A percentile compares a stretch with the other conserved stretches of the same genome.
These are phyloP conservation scores for Leishmania arabica DNA, from an alignment of 208 protist genomes.

Conservation along the genomic window DNA sequence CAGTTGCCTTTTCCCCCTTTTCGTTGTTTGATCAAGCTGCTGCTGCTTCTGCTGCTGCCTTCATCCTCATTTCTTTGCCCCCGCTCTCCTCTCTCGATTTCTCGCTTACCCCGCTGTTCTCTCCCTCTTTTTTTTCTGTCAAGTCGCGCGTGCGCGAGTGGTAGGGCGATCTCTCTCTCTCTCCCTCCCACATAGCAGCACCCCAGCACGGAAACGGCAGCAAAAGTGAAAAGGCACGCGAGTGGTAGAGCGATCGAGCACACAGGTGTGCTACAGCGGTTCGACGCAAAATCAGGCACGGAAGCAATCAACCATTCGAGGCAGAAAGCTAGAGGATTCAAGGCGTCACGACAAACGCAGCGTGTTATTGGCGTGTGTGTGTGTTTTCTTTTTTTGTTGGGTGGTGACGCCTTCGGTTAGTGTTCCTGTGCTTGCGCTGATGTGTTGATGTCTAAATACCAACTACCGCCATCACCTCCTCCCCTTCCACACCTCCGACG, in stretches of 20 bases:
- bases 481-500: not conserved
- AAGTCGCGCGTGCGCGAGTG: not conserved
- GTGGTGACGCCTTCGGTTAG: not conserved
- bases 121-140: conserved; percentile 6
- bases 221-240: not conserved
- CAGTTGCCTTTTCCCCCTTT: conserved; percentile 7
- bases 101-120: not conserved
- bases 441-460: not conserved
- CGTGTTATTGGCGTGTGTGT: not conserved
- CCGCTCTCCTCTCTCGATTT: not conserved
- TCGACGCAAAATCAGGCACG: not conserved
- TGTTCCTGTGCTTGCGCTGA: conserved; percentile 9
- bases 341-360: not conserved
- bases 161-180: not conserved
- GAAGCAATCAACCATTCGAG: not conserved
- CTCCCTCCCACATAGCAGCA: not conserved
- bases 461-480: not conserved
- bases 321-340: not conserved
- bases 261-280: not conserved
- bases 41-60: not conserved
- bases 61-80: not conserved
- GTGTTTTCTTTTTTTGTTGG: not conserved
- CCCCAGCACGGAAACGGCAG: not conserved
- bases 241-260: not conserved
- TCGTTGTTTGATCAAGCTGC: not conserved